These are phyloP conservation scores for Paragyromitra xinjiangensis DNA, from an alignment of 495 filamentous ascomycete genomes.

Conservation along the genomic window DNA sequence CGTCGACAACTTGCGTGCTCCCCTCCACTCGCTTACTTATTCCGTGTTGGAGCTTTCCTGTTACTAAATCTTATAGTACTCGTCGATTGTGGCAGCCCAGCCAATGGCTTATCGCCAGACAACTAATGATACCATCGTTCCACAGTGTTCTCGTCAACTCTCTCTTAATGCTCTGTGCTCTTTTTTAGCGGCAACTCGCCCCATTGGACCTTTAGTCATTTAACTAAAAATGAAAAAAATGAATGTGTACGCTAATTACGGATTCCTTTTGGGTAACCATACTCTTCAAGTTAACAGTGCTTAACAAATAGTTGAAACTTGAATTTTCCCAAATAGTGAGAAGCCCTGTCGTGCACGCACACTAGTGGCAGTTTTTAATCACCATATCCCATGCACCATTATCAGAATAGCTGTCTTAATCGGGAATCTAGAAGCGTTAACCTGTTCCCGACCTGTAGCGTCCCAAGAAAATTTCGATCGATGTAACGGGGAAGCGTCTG, in stretches of 20 bases:
- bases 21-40: neutral
- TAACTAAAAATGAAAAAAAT: neutral
- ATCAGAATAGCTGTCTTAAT: neutral
- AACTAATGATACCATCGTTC: neutral
- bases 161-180: neutral
- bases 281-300: neutral
- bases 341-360: neutral
- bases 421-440: neutral
- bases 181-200: neutral
- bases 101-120: neutral
- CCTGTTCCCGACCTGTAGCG: neutral
- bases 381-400: neutral
- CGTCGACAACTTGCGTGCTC: neutral
- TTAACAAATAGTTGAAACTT: neutral
- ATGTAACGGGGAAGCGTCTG: neutral
- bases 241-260: neutral
- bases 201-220: neutral
- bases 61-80: neutral
- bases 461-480: neutral
- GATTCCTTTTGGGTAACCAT: neutral
- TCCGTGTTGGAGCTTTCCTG: neutral
- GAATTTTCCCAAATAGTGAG: neutral
- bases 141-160: neutral
- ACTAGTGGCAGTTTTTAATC: neutral
- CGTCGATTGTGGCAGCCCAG: neutral